phyloP scores from a whole-genome alignment of 495 filamentous ascomycete genomes.

The Penicillium antarcticum region DNA sequence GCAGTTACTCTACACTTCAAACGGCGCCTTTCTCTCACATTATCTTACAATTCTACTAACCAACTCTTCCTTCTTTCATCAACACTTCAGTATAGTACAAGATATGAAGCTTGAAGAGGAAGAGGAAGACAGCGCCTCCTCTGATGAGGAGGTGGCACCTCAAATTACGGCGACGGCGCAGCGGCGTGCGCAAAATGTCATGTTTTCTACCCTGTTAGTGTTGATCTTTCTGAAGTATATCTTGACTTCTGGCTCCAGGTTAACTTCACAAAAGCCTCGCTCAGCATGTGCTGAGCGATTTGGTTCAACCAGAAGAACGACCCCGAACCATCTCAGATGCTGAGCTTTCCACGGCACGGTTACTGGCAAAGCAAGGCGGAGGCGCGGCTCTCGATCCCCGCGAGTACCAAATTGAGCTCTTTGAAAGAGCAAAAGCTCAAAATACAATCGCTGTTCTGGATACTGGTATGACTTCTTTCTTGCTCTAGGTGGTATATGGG shows the following conservation, averaged over 20 bases:
- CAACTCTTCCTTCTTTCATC: not conserved
- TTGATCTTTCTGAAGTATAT: not conserved
- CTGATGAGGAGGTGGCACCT: slow-evolving; percentile 23
- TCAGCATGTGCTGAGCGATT: slow-evolving; percentile 33
- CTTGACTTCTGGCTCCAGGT: not conserved
- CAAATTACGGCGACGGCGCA: slow-evolving; percentile 38
- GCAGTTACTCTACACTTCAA: no score
- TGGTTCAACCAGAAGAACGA: slow-evolving; percentile 17
- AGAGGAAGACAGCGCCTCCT: slow-evolving; percentile 17
- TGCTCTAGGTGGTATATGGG: no score
- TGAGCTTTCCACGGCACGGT: slow-evolving; percentile 37
- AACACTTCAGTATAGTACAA: not conserved
- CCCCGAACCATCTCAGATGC: slow-evolving; percentile 20
- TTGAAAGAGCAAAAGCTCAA: slow-evolving; percentile 78
- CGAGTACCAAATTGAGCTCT: slow-evolving; percentile 91
- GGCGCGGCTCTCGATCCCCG: slow-evolving; percentile 63
- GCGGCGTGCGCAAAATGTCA: slow-evolving; percentile 42
- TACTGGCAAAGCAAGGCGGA: slow-evolving; percentile 43
- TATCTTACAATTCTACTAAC: not conserved
- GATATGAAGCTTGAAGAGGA: not conserved
- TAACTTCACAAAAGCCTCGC: slow-evolving; percentile 34
- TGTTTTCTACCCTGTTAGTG: slow-evolving; percentile 52
- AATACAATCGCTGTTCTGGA: slow-evolving; percentile 97
- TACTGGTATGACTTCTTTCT: slow-evolving; percentile 54
- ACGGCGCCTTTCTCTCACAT: no score